These are phyloP conservation scores for Rhazya stricta DNA, from an alignment of 257 asterid genomes.

Conservation along the genomic window DNA sequence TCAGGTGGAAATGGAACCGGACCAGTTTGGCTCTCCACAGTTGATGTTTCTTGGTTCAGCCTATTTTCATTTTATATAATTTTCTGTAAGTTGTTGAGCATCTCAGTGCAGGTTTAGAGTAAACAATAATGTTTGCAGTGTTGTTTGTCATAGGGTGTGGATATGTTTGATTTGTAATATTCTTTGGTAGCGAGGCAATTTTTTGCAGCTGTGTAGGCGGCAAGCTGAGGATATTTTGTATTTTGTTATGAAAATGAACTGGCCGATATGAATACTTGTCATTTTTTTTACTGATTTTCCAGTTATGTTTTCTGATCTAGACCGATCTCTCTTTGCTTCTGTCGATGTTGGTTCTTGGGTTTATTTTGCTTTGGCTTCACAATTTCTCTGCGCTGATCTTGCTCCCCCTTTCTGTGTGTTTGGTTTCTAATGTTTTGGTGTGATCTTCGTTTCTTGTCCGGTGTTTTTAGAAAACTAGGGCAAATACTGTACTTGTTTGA, in stretches of 20 bases:
- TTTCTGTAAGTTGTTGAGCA: not conserved
- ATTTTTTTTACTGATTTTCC: not conserved
- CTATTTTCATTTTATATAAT: not conserved
- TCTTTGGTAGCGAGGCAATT: constrained; percentile 19
- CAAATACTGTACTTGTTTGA: no score
- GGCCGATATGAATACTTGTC: not conserved
- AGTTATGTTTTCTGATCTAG: no score
- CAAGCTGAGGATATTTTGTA: constrained; percentile 17
- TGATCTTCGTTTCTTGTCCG: no score
- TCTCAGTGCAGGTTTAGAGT: not conserved
- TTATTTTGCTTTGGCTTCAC: no score
- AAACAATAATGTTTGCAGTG: constrained; percentile 1
- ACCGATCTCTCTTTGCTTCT: no score
- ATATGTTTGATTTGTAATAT: constrained; percentile 19
- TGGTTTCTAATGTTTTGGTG: no score
- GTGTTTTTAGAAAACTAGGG: no score
- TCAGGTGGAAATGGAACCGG: not conserved
- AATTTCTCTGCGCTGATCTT: no score
- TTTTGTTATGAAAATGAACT: not conserved
- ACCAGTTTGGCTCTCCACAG: not conserved
- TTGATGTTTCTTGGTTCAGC: not conserved
- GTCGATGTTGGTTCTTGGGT: no score
- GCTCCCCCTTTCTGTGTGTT: no score
- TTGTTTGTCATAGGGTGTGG: constrained; percentile 20
- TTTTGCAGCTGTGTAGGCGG: constrained; percentile 25